Base-by-base conservation (phyloP, 352 stramenopile species). In the Globisporangium parvum region DNA sequence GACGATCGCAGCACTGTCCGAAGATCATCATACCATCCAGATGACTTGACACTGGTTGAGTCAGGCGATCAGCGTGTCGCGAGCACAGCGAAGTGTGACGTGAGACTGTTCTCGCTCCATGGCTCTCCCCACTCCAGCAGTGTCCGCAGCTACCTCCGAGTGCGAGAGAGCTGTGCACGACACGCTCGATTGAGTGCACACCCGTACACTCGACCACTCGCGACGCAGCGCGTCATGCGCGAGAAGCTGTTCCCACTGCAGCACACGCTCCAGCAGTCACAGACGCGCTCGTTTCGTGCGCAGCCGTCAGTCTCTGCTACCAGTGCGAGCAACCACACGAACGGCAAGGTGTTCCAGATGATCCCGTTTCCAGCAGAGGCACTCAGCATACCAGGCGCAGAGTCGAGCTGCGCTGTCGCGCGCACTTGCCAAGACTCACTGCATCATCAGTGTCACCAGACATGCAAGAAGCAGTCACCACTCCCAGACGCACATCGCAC, bases 221-320 rank as follows among this genome's bases (percentile, higher is more conserved):
- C 48, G 21, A 28, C 41, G 15, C 54, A 41, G 9, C 61, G 55
- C 6, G 46, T 59, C 35, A 47, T 50, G 26, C 52, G 59, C 35
- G 55, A 70, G 20, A 67, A 65, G 45, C 40, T 73, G 18, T 70
- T 70, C 24, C 66, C 51, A 0, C 65, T 37, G 31, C 31, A 37
- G 31, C 31, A 37, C 31, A 37, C 10, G 31, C 6, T 37, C 6
- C 31, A 37, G 31, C 31, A 12, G 31, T 37, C 10, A 37, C 10
- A 37, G 31, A 14, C 31, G 31, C 31, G 31, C 31, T 37, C 31
- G 31, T 37, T 14, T 37, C 31, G 31, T 12, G 31, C 8, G 10
- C 31, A 37, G 10, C 10, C 31, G 31, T 37, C 31, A 37, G 31
- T 8, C 6, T 2, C 31, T 63, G 45, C 40, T 70, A 14, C 65